Base-by-base conservation (phyloP, 495 filamentous ascomycete species). In the Penicilliopsis zonata region DNA sequence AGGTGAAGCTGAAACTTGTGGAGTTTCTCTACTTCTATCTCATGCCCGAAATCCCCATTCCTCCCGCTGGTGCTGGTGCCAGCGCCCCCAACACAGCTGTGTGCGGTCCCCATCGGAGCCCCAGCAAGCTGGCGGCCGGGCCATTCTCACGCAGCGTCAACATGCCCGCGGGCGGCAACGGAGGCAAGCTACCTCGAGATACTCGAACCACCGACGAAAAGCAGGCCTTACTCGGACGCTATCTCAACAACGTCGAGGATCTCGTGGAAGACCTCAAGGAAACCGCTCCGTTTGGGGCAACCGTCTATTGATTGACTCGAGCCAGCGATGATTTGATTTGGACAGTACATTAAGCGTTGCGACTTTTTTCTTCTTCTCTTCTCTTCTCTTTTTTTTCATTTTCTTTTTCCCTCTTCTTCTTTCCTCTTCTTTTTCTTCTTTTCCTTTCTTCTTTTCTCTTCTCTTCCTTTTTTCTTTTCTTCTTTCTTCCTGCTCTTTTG, bases 21-120 rank as follows among this genome's bases (percentile, higher is more conserved):
- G 90, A 98, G 49, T 95, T 98, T 52, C 60, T 98, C 4, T 94
- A 96, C 58, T 95, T 95, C 57, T 98, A 96, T 55, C 74, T 98
- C 30, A 94, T 95, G 78, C 86, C 87, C 18, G 90, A 96, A 56
- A 75, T 70, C 1, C 74, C 81, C 1, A 67, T 69, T 13, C 61
- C 67, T 0, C 41, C 46, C 9, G 24, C 46, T 48, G 67, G 30
- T 22, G 36, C 43, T n/a, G 43, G 34, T 5, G 57, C 61, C 21
- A 59, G 47, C 21, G 42, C 56, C 13, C 61, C 65, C 2, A 59
- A 54, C 4, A 47, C 63, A 4, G 46, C 47, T 7, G 40, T 46
- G 33, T 36, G 29, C 23, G 59, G 72, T 31, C 50, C 79, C 33
- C 78, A 80, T 49, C 63, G 78, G 37, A 83, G 74, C 47, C 80